Evolutionary conservation across 2,329 filamentous ascomycete genomes (phyloP).

Genomic region (Thielaviopsis musarum): DNA sequence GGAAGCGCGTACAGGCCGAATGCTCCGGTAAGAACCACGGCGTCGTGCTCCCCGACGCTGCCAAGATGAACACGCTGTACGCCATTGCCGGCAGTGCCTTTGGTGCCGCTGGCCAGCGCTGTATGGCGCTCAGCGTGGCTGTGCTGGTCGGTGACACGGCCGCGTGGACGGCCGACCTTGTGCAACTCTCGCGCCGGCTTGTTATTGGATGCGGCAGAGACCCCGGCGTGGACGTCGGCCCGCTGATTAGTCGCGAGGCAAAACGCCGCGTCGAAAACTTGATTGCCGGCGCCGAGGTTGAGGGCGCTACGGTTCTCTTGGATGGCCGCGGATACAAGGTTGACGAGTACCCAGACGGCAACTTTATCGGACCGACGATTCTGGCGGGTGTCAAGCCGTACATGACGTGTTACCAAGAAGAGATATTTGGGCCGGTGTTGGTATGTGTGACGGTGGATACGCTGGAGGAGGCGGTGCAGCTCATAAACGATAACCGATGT

Average conservation of each 20-base stretch:
- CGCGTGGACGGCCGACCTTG: conserved; percentile 47
- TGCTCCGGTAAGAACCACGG: conserved; percentile 50
- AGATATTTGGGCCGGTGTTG: conserved; percentile 18
- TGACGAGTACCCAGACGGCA: conserved; percentile 15
- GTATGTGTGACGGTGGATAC: conserved; percentile 14
- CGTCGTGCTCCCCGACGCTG: conserved; percentile 47
- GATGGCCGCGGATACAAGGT: conserved; percentile 15
- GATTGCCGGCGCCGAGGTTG: conserved; percentile 14
- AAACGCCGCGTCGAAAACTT: conserved; percentile 14
- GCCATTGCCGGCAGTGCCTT: conserved; percentile 28
- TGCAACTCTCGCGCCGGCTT: conserved; percentile 40
- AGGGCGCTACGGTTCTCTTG: conserved; percentile 15
- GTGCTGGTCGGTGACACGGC: conserved; percentile 49
- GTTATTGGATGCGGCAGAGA: conserved; percentile 15
- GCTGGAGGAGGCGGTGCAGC: conserved; percentile 16
- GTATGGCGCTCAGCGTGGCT: conserved; percentile 42
- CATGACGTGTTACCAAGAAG: conserved; percentile 17
- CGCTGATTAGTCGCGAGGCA: conserved; percentile 14
- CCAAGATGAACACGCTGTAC: conserved; percentile 45
- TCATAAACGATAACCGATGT: conserved; percentile 19
- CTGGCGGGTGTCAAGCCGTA: conserved; percentile 14
- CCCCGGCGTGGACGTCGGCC: conserved; percentile 14
- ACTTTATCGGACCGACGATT: conserved; percentile 16
- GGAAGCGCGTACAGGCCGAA: conserved; percentile 51
- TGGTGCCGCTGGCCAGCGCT: conserved; percentile 39